Evolutionary conservation across 306 rosid species (phyloP).

Genomic region (Trifolium pratense): DNA sequence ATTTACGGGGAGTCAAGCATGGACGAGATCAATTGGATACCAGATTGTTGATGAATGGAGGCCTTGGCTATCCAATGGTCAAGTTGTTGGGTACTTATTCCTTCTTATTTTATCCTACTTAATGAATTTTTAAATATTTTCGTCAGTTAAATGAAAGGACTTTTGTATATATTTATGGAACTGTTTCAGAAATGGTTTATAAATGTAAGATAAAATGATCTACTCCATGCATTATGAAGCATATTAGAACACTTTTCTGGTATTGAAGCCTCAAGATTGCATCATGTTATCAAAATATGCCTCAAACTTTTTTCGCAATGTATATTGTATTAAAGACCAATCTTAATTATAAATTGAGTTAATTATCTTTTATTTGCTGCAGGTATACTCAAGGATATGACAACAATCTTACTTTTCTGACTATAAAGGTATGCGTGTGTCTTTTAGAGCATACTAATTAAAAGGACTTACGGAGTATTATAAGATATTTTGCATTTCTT

Average conservation of each 20-base stretch:
- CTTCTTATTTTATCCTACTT: neutral
- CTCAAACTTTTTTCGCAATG: neutral
- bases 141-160: neutral
- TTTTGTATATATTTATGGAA: neutral
- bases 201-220: neutral
- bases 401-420: slow-evolving; percentile 72
- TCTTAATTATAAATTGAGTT: slow-evolving; percentile 1
- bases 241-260: slow-evolving; percentile 19
- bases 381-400: slow-evolving; percentile 80
- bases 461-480: neutral
- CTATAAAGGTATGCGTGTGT: slow-evolving; percentile 66
- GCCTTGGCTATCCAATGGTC: slow-evolving; percentile 76
- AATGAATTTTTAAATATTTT: slow-evolving; percentile 9
- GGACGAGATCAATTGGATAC: slow-evolving; percentile 88
- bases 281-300: neutral
- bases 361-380: slow-evolving; percentile 39
- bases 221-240: neutral
- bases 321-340: slow-evolving; percentile 8
- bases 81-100: slow-evolving; percentile 78
- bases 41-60: slow-evolving; percentile 84
- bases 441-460: neutral
- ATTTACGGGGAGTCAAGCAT: slow-evolving; percentile 79
- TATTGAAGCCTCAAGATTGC: neutral
- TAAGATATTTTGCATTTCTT: too few species aligned
- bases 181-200: slow-evolving; percentile 7